A percentile compares a stretch with the other conserved stretches of the same genome.
These are phyloP conservation scores for Pseudohyphozyma bogoriensis DNA, from an alignment of 768 basidiomycete species.

Conservation along the genomic window DNA sequence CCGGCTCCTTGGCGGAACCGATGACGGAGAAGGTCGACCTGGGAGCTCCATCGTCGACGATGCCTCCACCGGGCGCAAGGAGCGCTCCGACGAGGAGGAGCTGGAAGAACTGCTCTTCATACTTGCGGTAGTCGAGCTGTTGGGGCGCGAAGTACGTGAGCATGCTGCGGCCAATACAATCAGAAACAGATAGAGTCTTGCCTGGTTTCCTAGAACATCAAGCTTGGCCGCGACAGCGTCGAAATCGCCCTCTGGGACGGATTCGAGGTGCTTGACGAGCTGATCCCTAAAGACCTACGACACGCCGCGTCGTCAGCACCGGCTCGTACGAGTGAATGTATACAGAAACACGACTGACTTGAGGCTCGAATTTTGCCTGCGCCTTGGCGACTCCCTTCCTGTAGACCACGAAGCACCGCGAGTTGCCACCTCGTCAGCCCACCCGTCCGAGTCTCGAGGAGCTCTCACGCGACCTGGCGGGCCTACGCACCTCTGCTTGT, in stretches of 20 bases:
- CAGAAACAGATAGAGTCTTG: background rate
- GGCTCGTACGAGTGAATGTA: background rate
- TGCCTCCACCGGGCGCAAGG: slow-evolving; percentile 87
- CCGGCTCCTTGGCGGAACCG: slow-evolving; percentile 67
- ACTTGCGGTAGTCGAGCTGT: slow-evolving; percentile 89
- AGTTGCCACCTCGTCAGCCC: background rate
- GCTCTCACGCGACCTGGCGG: background rate
- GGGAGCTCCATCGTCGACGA: slow-evolving; percentile 76
- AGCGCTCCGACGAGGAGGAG: slow-evolving; percentile 90
- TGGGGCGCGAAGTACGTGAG: too few relatives aligned
- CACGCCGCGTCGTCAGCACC: background rate
- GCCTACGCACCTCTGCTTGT: slow-evolving; percentile 11
- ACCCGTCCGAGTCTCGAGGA: background rate
- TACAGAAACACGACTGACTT: slow-evolving; percentile 5
- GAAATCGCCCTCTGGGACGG: slow-evolving; percentile 64
- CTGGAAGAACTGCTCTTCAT: slow-evolving; percentile 94
- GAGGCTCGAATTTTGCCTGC: slow-evolving; percentile 32
- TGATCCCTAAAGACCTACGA: slow-evolving; percentile 78
- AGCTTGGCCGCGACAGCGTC: slow-evolving; percentile 73
- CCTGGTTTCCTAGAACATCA: slow-evolving; percentile 60
- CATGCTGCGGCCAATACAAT: background rate
- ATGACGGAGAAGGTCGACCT: slow-evolving; percentile 72
- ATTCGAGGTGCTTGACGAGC: slow-evolving; percentile 80
- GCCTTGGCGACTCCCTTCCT: slow-evolving; percentile 29
- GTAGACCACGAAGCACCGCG: background rate